Percentiles rank a stretch among this genome's conserved stretches.
Conservation (phyloP, 1,284 basidiomycete genomes). For the Tilletiopsis washingtonensis region DNA sequence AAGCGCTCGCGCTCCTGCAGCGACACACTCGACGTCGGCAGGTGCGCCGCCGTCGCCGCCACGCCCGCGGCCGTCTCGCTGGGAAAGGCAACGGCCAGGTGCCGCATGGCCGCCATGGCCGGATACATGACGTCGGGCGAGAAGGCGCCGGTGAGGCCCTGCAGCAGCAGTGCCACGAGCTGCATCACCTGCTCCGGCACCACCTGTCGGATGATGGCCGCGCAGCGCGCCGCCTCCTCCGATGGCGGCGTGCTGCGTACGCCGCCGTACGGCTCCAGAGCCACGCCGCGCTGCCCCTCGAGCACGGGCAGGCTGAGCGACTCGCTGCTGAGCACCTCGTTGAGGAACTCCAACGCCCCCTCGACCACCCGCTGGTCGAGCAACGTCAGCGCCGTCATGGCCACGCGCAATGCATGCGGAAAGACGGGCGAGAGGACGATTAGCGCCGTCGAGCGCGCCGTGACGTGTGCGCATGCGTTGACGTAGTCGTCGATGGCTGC, state of each 20-base stretch:
- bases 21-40: conserved; percentile 52
- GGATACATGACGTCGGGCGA: conserved; percentile 72
- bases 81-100: conserved; percentile 62
- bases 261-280: conserved; percentile 9
- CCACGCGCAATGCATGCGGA: conserved; percentile 48
- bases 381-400: conserved; percentile 25
- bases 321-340: conserved; percentile 61
- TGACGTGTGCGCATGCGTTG: conserved; percentile 67
- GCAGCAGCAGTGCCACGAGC: conserved; percentile 64
- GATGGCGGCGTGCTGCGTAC: no score
- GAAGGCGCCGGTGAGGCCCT: conserved; percentile 65
- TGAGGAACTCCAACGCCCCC: conserved; percentile 71
- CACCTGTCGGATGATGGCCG: conserved; percentile 60
- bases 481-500: conserved; percentile 91
- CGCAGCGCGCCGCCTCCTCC: conserved; percentile 61
- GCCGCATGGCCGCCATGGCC: conserved; percentile 69
- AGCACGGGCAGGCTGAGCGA: conserved; percentile 21
- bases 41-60: conserved; percentile 61
- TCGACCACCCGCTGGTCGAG: conserved; percentile 63
- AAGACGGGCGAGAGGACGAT: conserved; percentile 53
- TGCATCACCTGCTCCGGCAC: conserved; percentile 68
- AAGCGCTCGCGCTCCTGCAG: background rate
- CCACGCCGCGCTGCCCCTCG: conserved; percentile 10
- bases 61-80: conserved; percentile 65
- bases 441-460: conserved; percentile 63